Conservation (phyloP, 129 eudicot species). For the Dittrichia graveolens region DNA sequence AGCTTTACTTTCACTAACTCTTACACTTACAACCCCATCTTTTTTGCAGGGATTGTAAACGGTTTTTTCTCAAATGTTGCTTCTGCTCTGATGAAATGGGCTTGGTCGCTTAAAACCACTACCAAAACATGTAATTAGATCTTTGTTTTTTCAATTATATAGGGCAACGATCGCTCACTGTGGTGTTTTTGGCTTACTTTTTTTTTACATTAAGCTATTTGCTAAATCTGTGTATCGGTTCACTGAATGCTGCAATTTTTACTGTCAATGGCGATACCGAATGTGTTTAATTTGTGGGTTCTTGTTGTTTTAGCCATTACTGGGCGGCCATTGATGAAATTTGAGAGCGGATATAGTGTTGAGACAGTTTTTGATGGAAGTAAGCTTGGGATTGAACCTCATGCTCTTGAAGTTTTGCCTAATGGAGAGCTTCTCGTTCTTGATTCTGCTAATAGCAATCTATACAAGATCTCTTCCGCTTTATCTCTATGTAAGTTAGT, state of each 20-base stretch:
- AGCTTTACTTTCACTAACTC: background rate
- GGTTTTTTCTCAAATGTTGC: constrained; percentile 77
- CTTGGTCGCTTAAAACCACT: constrained; percentile 67
- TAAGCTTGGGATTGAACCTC: constrained; percentile 98
- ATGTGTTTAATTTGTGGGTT: background rate
- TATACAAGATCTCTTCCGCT: constrained; percentile 91
- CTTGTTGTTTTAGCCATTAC: constrained; percentile 60
- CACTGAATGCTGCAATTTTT: background rate
- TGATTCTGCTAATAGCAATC: constrained; percentile 91
- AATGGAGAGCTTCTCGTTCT: constrained; percentile 90
- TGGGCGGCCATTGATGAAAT: constrained; percentile 93
- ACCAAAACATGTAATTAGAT: constrained; percentile 72
- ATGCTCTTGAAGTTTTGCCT: constrained; percentile 70
- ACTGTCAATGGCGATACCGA: background rate
- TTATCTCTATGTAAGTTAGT: constrained; percentile 74
- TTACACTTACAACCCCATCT: background rate
- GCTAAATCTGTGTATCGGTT: background rate
- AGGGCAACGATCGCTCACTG: background rate
- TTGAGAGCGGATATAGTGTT: constrained; percentile 88
- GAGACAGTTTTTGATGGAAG: constrained; percentile 99
- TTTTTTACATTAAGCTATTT: no score
- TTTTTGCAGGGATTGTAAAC: constrained; percentile 73
- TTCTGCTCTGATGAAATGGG: constrained; percentile 74
- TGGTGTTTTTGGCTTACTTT: no score
- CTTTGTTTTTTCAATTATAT: constrained; percentile 26